Conservation (phyloP, 257 asterid genomes). For the Lithospermum erythrorhizon region DNA sequence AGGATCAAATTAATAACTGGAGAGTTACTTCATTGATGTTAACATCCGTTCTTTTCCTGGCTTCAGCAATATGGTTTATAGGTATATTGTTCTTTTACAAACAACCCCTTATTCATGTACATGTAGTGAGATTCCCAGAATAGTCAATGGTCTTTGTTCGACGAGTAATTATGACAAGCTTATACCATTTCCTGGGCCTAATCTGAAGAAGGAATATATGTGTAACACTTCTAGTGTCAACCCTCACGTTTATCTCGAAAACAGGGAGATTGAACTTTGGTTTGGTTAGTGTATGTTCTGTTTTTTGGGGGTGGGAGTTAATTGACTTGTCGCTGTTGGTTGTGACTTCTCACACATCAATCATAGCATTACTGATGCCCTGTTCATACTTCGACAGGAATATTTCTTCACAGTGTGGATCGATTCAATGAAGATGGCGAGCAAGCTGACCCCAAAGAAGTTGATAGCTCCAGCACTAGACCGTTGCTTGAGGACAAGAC, state of each 20-base stretch:
- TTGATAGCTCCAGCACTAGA: conserved; percentile 32
- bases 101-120: not conserved
- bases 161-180: too few relatives aligned
- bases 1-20: conserved; percentile 88
- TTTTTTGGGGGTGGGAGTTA: too few relatives aligned
- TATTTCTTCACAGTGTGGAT: conserved; percentile 63
- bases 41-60: conserved; percentile 65
- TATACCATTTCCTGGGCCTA: too few relatives aligned
- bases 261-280: too few relatives aligned
- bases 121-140: too few relatives aligned
- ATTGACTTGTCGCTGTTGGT: too few relatives aligned
- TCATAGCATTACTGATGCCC: not conserved
- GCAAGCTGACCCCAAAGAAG: conserved; percentile 13
- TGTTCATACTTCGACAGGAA: conserved; percentile 32
- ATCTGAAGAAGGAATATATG: too few relatives aligned
- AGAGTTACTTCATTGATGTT: conserved; percentile 61
- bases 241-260: too few relatives aligned
- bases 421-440: conserved; percentile 56
- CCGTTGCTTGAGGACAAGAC: conserved; percentile 61
- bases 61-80: conserved; percentile 71
- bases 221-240: too few relatives aligned
- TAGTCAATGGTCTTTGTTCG: too few relatives aligned
- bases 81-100: conserved; percentile 25
- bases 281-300: too few relatives aligned
- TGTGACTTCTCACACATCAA: not conserved